phyloP scores from a whole-genome alignment of 1,284 basidiomycete species.

The Singerocomus inundabilis region DNA sequence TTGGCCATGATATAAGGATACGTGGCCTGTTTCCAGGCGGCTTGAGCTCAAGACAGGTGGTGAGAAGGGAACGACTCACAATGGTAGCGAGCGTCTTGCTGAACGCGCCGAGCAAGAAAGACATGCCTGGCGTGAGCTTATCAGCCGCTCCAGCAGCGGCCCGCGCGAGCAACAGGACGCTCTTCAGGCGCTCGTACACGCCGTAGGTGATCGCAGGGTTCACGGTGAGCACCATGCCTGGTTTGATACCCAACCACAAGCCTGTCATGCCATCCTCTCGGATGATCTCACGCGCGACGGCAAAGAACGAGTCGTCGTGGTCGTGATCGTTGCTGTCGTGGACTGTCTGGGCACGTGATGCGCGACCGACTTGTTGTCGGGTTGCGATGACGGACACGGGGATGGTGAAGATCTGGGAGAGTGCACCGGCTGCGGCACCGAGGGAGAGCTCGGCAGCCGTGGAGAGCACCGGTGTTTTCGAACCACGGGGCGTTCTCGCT shows the following conservation, averaged over 20 bases:
- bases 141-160: slow-evolving; percentile 44
- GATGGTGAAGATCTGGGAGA: slow-evolving; percentile 98
- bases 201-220: slow-evolving; percentile 99
- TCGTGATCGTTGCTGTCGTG: not conserved
- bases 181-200: slow-evolving; percentile 90
- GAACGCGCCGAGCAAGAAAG: slow-evolving; percentile 88
- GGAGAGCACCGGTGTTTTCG: slow-evolving; percentile 60
- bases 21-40: slow-evolving; percentile 67
- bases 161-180: slow-evolving; percentile 55
- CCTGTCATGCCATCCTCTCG: slow-evolving; percentile 90
- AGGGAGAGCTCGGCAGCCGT: slow-evolving; percentile 84
- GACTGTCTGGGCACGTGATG: slow-evolving; percentile 8
- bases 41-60: not conserved
- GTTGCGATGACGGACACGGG: slow-evolving; percentile 98
- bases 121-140: slow-evolving; percentile 77
- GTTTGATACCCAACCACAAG: slow-evolving; percentile 93
- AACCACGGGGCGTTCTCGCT: slow-evolving; percentile 53
- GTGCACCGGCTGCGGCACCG: slow-evolving; percentile 89
- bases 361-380: slow-evolving; percentile 84
- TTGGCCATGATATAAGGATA: slow-evolving; percentile 97
- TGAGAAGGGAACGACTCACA: slow-evolving; percentile 49
- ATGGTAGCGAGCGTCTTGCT: slow-evolving; percentile 97
- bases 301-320: slow-evolving; percentile 69
- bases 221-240: slow-evolving; percentile 88
- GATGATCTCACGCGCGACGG: slow-evolving; percentile 84